Conservation (phyloP, 345 rosid genomes). For the Abelmoschus esculentus region DNA sequence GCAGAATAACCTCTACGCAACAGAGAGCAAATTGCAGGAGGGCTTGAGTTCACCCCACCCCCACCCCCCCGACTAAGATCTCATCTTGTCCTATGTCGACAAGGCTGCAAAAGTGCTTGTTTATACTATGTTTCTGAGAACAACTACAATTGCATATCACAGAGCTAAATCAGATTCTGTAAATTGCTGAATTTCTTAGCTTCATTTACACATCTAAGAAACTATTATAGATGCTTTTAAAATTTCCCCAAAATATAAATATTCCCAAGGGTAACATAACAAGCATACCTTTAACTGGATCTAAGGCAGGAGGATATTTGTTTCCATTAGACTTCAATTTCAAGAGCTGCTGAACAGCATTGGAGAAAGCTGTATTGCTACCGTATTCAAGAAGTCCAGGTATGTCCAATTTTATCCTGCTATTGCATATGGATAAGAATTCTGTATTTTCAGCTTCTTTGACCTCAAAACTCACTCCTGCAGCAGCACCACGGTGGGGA, state of each 20-base stretch:
- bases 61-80: background rate
- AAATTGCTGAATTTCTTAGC: background rate
- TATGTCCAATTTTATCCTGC: constrained; percentile 52
- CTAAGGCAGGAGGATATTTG: constrained; percentile 68
- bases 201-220: background rate
- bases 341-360: constrained; percentile 73
- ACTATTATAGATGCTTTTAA: background rate
- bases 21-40: background rate
- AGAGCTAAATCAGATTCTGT: background rate
- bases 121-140: background rate
- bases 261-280: background rate
- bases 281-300: constrained; percentile 62
- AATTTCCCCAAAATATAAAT: background rate
- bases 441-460: constrained; percentile 60
- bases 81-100: background rate
- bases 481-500: constrained; percentile 64
- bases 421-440: constrained; percentile 53
- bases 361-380: constrained; percentile 62
- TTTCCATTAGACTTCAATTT: constrained; percentile 53
- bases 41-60: background rate
- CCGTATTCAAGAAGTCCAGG: constrained; percentile 64
- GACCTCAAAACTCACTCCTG: constrained; percentile 83
- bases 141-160: background rate
- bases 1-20: background rate
- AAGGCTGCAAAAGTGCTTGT: constrained; percentile 3